Evolutionary conservation across 805 yeast species (phyloP).

Genomic region (Candida yuanshanica): DNA sequence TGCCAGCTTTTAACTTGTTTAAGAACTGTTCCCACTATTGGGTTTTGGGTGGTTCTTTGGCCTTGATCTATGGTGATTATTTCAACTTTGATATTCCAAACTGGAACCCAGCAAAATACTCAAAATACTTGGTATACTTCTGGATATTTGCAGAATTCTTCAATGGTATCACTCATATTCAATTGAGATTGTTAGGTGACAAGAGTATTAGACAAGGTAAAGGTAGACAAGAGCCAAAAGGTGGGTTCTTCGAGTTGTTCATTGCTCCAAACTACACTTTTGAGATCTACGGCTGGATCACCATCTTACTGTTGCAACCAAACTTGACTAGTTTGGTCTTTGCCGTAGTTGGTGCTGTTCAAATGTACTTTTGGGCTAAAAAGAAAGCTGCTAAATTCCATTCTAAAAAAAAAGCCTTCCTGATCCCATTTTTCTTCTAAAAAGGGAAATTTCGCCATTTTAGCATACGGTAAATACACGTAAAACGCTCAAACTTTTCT

Average conservation of each 20-base stretch:
- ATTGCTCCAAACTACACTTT: conserved; percentile 95
- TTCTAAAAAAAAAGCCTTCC: conserved; percentile 60
- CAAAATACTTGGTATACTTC: conserved; percentile 8
- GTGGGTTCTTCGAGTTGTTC: conserved; percentile 75
- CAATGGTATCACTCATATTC: conserved; percentile 67
- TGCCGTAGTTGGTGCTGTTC: conserved; percentile 61
- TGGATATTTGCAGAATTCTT: conserved; percentile 55
- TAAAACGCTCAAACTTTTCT: neutral
- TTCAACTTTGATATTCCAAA: conserved; percentile 54
- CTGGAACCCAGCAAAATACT: conserved; percentile 45
- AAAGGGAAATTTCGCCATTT: neutral
- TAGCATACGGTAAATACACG: neutral
- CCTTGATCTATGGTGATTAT: conserved; percentile 45
- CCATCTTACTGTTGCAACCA: conserved; percentile 63
- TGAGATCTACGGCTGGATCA: conserved; percentile 73
- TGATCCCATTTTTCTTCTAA: conserved; percentile 63
- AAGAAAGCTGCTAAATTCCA: conserved; percentile 83
- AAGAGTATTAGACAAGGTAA: conserved; percentile 28
- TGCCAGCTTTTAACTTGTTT: conserved; percentile 86
- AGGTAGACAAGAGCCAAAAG: conserved; percentile 46
- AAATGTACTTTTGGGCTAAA: conserved; percentile 90
- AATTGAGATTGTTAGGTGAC: conserved; percentile 47
- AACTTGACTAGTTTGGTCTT: conserved; percentile 76
- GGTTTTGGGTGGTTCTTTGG: conserved; percentile 72
- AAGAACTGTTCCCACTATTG: conserved; percentile 91